Conservation (phyloP, 2,329 filamentous ascomycete species). For the Lasiodiplodia gonubiensis region DNA sequence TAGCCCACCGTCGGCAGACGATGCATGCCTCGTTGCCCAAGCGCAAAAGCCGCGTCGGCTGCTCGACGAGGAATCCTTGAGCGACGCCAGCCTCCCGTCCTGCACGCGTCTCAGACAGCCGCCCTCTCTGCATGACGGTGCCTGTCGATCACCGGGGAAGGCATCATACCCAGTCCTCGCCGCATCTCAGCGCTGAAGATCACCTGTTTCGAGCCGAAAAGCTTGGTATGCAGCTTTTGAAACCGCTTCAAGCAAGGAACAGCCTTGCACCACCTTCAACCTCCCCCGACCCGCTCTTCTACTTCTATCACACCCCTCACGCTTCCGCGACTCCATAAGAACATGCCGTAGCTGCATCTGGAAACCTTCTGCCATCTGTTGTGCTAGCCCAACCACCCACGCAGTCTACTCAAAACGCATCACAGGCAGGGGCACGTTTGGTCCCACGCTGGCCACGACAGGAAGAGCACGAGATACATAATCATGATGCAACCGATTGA, state of each 20-base stretch:
- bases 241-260: conserved; percentile 22
- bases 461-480: conserved; percentile 5
- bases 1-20: background rate
- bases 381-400: background rate
- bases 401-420: conserved; percentile 16
- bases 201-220: conserved; percentile 25
- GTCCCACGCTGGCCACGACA: background rate
- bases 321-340: background rate
- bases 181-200: conserved; percentile 18
- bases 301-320: conserved; percentile 9
- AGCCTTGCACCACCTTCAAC: conserved; percentile 3
- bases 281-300: conserved; percentile 4
- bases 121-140: conserved; percentile 10
- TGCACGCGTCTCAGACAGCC: conserved; percentile 14
- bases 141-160: conserved; percentile 17
- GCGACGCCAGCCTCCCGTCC: conserved; percentile 11
- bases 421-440: background rate
- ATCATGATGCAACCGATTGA: conserved; percentile 20
- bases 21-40: conserved; percentile 18
- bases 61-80: background rate
- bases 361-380: conserved; percentile 5
- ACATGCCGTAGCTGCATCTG: conserved; percentile 7
- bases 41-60: background rate
- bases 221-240: conserved; percentile 27
- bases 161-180: conserved; percentile 1